A percentile compares a stretch with the other conserved stretches of the same genome.
Evolutionary conservation across 192 early-diverging fungal species (phyloP).

Genomic region (Helicostylum pulchrum): DNA sequence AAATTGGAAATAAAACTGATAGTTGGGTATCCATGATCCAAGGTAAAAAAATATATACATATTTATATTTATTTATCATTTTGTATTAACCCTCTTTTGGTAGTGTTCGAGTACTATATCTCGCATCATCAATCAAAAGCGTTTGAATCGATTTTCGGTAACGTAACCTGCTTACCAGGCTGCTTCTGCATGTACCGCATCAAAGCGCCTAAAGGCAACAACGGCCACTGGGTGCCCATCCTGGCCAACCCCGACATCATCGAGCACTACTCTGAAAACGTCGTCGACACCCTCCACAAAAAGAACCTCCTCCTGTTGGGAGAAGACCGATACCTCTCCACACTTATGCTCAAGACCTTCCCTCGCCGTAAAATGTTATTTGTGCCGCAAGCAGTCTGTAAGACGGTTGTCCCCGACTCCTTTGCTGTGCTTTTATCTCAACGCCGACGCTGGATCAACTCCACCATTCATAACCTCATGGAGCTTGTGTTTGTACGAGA

Average conservation of each 20-base stretch:
- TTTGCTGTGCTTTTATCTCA: constrained; percentile 73
- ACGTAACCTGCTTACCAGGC: constrained; percentile 80
- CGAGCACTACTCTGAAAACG: constrained; percentile 81
- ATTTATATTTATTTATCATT: not conserved
- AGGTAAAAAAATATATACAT: constrained; percentile 6
- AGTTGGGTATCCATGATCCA: constrained; percentile 80
- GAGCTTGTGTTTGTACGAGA: constrained; percentile 80
- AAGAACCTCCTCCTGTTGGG: constrained; percentile 75
- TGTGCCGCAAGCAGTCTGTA: constrained; percentile 68
- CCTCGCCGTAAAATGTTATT: constrained; percentile 73
- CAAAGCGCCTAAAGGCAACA: constrained; percentile 74
- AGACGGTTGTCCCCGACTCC: constrained; percentile 69
- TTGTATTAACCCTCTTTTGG: not conserved
- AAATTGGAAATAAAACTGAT: constrained; percentile 77
- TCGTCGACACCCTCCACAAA: constrained; percentile 74
- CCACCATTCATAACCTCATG: constrained; percentile 82
- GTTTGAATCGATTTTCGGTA: constrained; percentile 83
- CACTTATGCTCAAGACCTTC: constrained; percentile 74
- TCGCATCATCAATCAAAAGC: constrained; percentile 80
- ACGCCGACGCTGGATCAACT: constrained; percentile 86
- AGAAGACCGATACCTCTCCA: constrained; percentile 74
- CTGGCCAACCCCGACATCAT: constrained; percentile 82
- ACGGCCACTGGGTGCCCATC: constrained; percentile 79
- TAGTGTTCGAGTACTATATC: constrained; percentile 84
- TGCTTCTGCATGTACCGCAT: constrained; percentile 89